Evolutionary conservation across 78 protist species (phyloP).

Genomic region (Dictyostelium intermedium): DNA sequence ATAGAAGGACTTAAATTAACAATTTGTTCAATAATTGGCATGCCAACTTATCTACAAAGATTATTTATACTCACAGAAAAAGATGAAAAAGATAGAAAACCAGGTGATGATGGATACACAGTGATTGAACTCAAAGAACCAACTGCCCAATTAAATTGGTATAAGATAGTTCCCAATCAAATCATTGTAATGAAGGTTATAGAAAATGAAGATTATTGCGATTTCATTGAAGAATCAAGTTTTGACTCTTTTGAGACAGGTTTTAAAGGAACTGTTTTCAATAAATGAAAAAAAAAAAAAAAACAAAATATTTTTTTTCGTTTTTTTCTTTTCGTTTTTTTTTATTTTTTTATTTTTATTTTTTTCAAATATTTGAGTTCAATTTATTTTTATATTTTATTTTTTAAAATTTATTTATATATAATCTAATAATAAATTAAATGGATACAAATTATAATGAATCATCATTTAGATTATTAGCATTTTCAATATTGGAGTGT

Average conservation of each 20-base stretch:
- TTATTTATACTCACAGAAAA: neutral
- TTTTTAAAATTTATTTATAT: no score
- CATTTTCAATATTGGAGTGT: neutral
- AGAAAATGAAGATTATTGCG: slow-evolving; percentile 5
- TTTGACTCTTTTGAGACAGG: slow-evolving; percentile 13
- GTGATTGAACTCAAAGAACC: neutral
- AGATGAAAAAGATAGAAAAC: neutral
- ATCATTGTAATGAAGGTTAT: slow-evolving; percentile 34
- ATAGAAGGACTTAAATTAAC: slow-evolving; percentile 25
- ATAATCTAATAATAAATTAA: no score
- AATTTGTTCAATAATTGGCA: slow-evolving; percentile 1
- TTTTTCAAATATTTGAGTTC: neutral
- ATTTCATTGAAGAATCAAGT: slow-evolving; percentile 12
- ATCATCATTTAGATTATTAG: neutral
- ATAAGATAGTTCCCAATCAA: slow-evolving; percentile 47
- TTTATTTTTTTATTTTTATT: neutral
- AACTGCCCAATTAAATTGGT: neutral
- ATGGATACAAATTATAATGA: neutral
- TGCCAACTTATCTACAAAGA: slow-evolving; percentile 8
- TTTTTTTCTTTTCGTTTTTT: neutral
- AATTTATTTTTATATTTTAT: no score
- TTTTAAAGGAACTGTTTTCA: slow-evolving; percentile 42
- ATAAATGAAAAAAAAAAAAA: neutral
- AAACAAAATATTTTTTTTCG: no score
- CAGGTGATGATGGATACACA: neutral